A percentile compares a stretch with the other conserved stretches of the same genome.
Conservation (phyloP, 805 yeast genomes). For the Ogataea ganodermae region DNA sequence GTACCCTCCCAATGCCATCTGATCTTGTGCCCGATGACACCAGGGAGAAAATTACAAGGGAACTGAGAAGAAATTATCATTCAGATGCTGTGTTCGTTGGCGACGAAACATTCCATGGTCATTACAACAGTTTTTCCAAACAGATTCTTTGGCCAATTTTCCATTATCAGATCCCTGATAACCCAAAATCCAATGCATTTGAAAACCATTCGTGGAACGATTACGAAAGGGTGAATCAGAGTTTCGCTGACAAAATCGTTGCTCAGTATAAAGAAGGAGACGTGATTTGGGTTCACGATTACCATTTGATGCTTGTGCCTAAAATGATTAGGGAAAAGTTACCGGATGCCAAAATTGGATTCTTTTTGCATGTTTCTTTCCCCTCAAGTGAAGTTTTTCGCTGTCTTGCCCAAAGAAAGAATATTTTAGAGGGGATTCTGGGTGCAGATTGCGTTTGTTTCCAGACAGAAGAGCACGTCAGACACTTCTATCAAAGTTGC, state of each 20-base stretch:
- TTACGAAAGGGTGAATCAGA: slow-evolving; percentile 72
- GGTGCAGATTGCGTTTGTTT: slow-evolving; percentile 89
- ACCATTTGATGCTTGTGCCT: slow-evolving; percentile 86
- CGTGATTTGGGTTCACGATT: slow-evolving; percentile 90
- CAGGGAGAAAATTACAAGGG: slow-evolving; percentile 51
- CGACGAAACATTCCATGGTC: slow-evolving; percentile 85
- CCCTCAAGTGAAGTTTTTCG: slow-evolving; percentile 95
- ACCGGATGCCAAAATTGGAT: slow-evolving; percentile 87
- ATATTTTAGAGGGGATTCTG: slow-evolving; percentile 74
- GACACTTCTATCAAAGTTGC: slow-evolving; percentile 91
- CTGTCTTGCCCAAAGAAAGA: slow-evolving; percentile 85
- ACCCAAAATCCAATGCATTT: slow-evolving; percentile 90
- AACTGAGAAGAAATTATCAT: slow-evolving; percentile 49
- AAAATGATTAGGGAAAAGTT: slow-evolving; percentile 72
- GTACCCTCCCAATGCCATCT: slow-evolving; percentile 90
- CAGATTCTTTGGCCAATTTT: slow-evolving; percentile 96
- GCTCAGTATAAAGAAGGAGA: slow-evolving; percentile 72
- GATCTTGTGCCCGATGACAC: slow-evolving; percentile 69
- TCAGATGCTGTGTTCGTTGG: slow-evolving; percentile 70
- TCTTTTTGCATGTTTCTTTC: slow-evolving; percentile 90
- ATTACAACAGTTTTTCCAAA: slow-evolving; percentile 88
- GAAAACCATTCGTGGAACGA: slow-evolving; percentile 94
- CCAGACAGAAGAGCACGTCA: slow-evolving; percentile 90
- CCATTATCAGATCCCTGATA: slow-evolving; percentile 91
- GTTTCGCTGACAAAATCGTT: slow-evolving; percentile 75